Evolutionary conservation across 768 basidiomycete genomes (phyloP), one percentile per base, ranked within the genome.

Genomic region (Russula vinacea): DNA sequence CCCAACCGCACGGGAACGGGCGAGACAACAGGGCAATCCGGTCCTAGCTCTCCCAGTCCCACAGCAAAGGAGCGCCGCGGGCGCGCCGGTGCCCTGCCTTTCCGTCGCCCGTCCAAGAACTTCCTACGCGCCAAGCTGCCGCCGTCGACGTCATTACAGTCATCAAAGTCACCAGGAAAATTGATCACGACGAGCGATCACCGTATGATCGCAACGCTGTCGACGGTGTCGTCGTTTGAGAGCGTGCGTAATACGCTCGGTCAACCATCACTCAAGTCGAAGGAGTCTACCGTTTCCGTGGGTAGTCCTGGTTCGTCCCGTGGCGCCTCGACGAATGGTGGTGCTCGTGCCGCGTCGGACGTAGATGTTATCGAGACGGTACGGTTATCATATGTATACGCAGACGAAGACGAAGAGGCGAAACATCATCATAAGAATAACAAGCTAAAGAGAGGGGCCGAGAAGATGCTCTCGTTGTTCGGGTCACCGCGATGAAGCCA

Each of bases 361-460:
- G 67, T 47, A 6, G 67, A 68, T 24, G 58, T 59, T 44, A 24
- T 62, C 42, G 62, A 70, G 64, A 61, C 62, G 19, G 62, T 64
- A 9, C 54, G 59, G 37, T 49, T 52, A 42, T 40, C 60, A 5
- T 42, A 44, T n/a, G 57, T 24, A 13, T 44, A 26, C 19, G 40
- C 8, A 29, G 67, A 68, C 22, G 67, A 82, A 62, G 77, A 80
- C n/a, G 82, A 86, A n/a, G n/a, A n/a, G n/a, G n/a, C n/a, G 70
- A 86, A 84, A 72, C 78, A 78, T 65, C 78, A 78, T 65, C 22
- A 10, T 29, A 57, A 57, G 56, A 87, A 83, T 83, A 84, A 74
- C 71, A 90, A 87, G 77, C 90, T 91, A 78, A 92, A 92, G 77
- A 87, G 91, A 71, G 88, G 86, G 66, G 89, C 91, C 3, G 90